A percentile compares a stretch with the other conserved stretches of the same genome.
These are phyloP conservation scores for Metarhizium sp. DNA, from an alignment of 2,329 filamentous ascomycete species.

Conservation along the genomic window DNA sequence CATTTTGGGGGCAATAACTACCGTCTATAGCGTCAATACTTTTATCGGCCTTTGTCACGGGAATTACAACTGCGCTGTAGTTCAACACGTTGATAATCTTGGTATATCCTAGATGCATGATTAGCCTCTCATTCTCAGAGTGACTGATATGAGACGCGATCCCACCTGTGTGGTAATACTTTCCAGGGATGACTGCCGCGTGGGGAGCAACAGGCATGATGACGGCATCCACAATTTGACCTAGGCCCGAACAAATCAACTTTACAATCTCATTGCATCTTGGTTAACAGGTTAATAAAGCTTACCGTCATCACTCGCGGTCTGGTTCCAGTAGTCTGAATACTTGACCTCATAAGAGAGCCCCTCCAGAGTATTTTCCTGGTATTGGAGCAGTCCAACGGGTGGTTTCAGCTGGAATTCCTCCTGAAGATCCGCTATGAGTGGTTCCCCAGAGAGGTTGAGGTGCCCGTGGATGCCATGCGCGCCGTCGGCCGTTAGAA, in stretches of 20 bases:
- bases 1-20: slow-evolving; percentile 28
- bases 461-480: slow-evolving; percentile 35
- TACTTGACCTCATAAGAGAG: slow-evolving; percentile 48
- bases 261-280: not conserved
- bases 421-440: slow-evolving; percentile 29
- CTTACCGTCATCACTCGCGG: slow-evolving; percentile 35
- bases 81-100: slow-evolving; percentile 43
- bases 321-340: slow-evolving; percentile 56
- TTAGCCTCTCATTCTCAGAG: not conserved
- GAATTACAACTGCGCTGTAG: slow-evolving; percentile 44
- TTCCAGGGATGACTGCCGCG: slow-evolving; percentile 35
- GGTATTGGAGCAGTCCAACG: slow-evolving; percentile 21
- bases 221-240: slow-evolving; percentile 44
- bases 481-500: slow-evolving; percentile 23
- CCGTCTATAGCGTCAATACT: slow-evolving; percentile 32
- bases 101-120: slow-evolving; percentile 17
- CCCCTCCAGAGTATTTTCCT: slow-evolving; percentile 40
- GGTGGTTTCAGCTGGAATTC: slow-evolving; percentile 19
- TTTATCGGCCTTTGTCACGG: slow-evolving; percentile 45
- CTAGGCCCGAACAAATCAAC: slow-evolving; percentile 11
- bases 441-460: slow-evolving; percentile 43
- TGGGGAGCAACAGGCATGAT: slow-evolving; percentile 41
- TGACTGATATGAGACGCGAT: not conserved
- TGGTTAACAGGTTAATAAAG: slow-evolving; percentile 4
- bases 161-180: slow-evolving; percentile 28